Conservation (phyloP, 805 yeast species). For the Sugiyamaella boreocaroliniensis region DNA sequence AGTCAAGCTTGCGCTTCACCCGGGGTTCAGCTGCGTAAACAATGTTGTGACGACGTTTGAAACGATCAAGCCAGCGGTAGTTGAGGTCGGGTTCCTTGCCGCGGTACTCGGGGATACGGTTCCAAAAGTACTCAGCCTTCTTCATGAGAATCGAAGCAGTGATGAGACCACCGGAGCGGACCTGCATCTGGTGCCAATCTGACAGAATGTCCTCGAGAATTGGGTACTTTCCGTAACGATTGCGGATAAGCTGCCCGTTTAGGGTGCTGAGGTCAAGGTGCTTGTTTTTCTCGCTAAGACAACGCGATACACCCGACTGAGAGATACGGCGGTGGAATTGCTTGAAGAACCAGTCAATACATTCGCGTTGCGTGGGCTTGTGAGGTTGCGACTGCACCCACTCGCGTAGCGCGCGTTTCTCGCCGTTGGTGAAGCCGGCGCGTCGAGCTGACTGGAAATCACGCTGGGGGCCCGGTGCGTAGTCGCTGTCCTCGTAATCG, state of each 20-base stretch:
- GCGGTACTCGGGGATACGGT: slow-evolving; percentile 11
- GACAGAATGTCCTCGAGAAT: slow-evolving; percentile 9
- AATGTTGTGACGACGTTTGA: slow-evolving; percentile 9
- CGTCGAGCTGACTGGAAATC: neutral
- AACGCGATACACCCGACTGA: slow-evolving; percentile 14
- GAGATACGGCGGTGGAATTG: slow-evolving; percentile 7
- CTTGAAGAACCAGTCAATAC: slow-evolving; percentile 12
- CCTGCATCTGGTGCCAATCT: slow-evolving; percentile 10
- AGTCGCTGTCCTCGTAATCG: neutral
- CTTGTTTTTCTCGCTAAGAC: slow-evolving; percentile 7
- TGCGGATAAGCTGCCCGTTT: slow-evolving; percentile 5
- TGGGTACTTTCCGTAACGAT: slow-evolving; percentile 11
- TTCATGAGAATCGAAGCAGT: slow-evolving; percentile 6
- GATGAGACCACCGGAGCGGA: slow-evolving; percentile 4
- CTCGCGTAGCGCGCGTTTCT: slow-evolving; percentile 11
- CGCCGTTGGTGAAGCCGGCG: slow-evolving; percentile 8
- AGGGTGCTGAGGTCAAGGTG: slow-evolving; percentile 8
- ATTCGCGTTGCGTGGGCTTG: slow-evolving; percentile 8
- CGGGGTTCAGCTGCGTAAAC: neutral
- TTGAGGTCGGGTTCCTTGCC: slow-evolving; percentile 9
- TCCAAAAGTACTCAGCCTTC: slow-evolving; percentile 10
- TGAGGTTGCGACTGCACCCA: slow-evolving; percentile 6
- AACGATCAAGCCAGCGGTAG: slow-evolving; percentile 14
- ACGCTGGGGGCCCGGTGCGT: too few relatives aligned
- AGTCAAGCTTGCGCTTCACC: neutral